Conservation (phyloP, 352 stramenopile genomes). For the Aphanomyces invadans region DNA sequence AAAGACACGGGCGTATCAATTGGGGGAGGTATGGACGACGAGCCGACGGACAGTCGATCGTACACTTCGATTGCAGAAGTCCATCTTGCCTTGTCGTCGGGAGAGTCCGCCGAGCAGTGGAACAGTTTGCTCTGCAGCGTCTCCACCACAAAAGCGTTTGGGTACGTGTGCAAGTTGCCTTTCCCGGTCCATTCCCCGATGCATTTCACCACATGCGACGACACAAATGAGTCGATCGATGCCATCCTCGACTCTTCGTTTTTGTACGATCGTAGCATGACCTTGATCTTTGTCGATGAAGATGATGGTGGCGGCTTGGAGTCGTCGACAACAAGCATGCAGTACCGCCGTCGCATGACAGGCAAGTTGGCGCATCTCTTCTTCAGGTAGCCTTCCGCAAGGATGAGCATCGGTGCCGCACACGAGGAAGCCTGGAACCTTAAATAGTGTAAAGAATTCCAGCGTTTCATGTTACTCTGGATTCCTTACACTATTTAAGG, state of each 20-base stretch:
- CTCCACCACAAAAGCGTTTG: conserved; percentile 63
- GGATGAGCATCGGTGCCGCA: conserved; percentile 23
- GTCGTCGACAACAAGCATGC: conserved; percentile 40
- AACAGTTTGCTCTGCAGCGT: conserved; percentile 66
- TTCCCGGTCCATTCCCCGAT: conserved; percentile 73
- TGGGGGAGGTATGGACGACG: conserved; percentile 26
- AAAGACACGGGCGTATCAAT: neutral
- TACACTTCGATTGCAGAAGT: conserved; percentile 44
- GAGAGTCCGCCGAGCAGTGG: conserved; percentile 51
- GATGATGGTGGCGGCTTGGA: conserved; percentile 26
- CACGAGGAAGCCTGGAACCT: too few species aligned
- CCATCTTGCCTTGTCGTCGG: conserved; percentile 52
- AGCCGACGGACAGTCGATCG: conserved; percentile 25
- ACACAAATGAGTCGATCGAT: conserved; percentile 44
- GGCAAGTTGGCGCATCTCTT: conserved; percentile 60
- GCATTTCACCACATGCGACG: conserved; percentile 53
- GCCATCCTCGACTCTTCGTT: conserved; percentile 35
- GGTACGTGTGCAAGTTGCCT: conserved; percentile 64
- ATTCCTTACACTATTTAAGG: too few species aligned
- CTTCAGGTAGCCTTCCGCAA: conserved; percentile 66
- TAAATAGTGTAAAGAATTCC: too few species aligned
- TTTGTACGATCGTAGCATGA: conserved; percentile 75
- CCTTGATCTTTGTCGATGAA: conserved; percentile 31
- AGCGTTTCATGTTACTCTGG: too few species aligned
- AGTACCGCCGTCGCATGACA: conserved; percentile 78